Percentiles rank a stretch among this genome's conserved stretches.
phyloP scores from a whole-genome alignment of 2,329 filamentous ascomycete species.

The Beauveria asiatica region DNA sequence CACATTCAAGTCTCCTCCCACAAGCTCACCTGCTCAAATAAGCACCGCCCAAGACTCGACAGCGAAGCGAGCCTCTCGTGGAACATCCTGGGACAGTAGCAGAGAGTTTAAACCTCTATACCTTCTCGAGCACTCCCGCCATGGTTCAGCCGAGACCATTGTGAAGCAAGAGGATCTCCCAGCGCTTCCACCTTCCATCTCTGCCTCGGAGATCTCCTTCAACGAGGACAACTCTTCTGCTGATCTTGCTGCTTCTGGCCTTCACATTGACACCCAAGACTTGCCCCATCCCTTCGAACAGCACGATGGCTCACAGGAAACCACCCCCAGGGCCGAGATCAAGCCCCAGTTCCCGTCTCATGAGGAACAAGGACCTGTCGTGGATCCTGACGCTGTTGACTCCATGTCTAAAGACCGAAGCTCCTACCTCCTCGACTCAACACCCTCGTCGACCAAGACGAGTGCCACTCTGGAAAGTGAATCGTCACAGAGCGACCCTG shows the following conservation, averaged over 20 bases:
- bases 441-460: conserved; percentile 26
- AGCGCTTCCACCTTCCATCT: conserved; percentile 35
- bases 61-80: conserved; percentile 36
- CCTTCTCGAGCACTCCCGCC: conserved; percentile 59
- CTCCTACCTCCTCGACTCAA: conserved; percentile 33
- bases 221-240: conserved; percentile 21
- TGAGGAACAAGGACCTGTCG: conserved; percentile 16
- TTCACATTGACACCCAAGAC: conserved; percentile 34
- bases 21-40: conserved; percentile 22
- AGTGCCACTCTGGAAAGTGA: conserved; percentile 19
- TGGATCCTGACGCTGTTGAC: conserved; percentile 32
- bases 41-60: conserved; percentile 25
- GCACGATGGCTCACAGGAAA: conserved; percentile 53
- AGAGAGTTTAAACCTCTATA: conserved; percentile 75
- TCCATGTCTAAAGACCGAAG: conserved; percentile 34
- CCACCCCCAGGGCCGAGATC: conserved; percentile 57
- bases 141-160: conserved; percentile 25
- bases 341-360: conserved; percentile 22
- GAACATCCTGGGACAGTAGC: conserved; percentile 53
- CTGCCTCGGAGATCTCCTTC: conserved; percentile 23
- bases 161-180: conserved; percentile 34
- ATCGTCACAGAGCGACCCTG: conserved; percentile 16
- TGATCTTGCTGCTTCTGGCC: conserved; percentile 17
- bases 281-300: conserved; percentile 30
- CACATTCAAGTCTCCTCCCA: conserved; percentile 30